Evolutionary conservation across 768 basidiomycete species (phyloP).

Genomic region (Dictyophora rubrovolvata): DNA sequence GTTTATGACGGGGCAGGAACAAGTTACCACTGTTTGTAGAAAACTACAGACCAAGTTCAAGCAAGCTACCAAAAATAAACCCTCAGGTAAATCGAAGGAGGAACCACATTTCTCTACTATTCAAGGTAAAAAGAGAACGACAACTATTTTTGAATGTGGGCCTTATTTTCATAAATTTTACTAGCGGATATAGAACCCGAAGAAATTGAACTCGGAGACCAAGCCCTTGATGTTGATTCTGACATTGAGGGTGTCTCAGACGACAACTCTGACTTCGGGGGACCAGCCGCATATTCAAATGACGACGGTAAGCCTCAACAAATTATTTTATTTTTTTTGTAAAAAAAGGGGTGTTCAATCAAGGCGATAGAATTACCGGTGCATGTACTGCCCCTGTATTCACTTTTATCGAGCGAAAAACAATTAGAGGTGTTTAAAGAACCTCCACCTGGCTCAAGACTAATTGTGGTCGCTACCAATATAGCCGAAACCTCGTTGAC

Average conservation of each 20-base stretch:
- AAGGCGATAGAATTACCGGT: conserved; percentile 55
- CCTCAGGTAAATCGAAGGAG: conserved; percentile 4
- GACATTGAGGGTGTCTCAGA: not conserved
- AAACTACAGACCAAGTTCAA: conserved; percentile 75
- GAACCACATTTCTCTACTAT: conserved; percentile 1
- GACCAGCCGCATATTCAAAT: no score
- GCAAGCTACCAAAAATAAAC: conserved; percentile 43
- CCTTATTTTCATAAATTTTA: not conserved
- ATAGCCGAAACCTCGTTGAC: conserved; percentile 96
- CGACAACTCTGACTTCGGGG: not conserved
- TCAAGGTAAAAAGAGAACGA: not conserved
- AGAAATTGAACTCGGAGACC: conserved; percentile 31
- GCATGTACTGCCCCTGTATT: conserved; percentile 92
- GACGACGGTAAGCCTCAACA: no score
- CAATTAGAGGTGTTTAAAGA: conserved; percentile 89
- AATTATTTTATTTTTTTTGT: not conserved
- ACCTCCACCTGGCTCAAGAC: conserved; percentile 68
- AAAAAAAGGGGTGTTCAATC: not conserved
- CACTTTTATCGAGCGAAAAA: conserved; percentile 82
- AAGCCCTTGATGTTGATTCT: conserved; percentile 65
- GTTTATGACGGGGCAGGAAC: conserved; percentile 93
- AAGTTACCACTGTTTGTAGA: conserved; percentile 78
- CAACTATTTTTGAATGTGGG: not conserved
- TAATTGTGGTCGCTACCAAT: conserved; percentile 93
- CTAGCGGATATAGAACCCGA: not conserved